Conservation (phyloP, 345 rosid species). For the Bretschneidera sinensis region DNA sequence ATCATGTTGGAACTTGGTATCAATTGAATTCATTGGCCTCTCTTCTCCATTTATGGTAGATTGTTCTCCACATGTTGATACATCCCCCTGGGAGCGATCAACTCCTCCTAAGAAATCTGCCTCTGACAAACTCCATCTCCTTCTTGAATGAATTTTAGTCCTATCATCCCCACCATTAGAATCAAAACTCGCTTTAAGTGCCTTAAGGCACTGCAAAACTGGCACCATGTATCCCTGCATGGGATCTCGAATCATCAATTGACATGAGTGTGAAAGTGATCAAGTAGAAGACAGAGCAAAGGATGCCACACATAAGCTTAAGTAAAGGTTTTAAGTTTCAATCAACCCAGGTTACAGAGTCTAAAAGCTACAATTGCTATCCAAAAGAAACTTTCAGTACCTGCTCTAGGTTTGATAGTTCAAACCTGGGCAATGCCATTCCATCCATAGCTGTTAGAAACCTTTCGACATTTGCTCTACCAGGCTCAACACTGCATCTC, state of each 20-base stretch:
- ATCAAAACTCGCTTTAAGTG: slow-evolving; percentile 48
- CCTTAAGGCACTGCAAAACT: slow-evolving; percentile 64
- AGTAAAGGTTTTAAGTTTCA: not conserved
- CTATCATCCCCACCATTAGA: slow-evolving; percentile 32
- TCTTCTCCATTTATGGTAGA: too few species aligned
- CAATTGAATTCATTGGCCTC: too few species aligned
- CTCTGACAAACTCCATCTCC: slow-evolving; percentile 46
- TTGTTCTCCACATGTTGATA: too few species aligned
- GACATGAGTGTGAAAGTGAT: not conserved
- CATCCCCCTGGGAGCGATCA: not conserved
- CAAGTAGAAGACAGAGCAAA: not conserved
- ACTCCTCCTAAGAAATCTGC: slow-evolving; percentile 20
- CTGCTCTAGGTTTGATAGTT: slow-evolving; percentile 55
- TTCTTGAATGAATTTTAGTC: slow-evolving; percentile 32
- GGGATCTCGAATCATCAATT: slow-evolving; percentile 24
- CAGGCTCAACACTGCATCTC: slow-evolving; percentile 41
- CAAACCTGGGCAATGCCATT: slow-evolving; percentile 66
- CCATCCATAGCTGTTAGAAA: slow-evolving; percentile 67
- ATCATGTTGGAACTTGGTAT: slow-evolving; percentile 3
- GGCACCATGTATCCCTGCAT: slow-evolving; percentile 68
- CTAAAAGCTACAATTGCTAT: not conserved
- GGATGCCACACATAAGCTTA: not conserved
- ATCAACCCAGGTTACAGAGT: not conserved
- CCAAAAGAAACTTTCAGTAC: slow-evolving; percentile 15
- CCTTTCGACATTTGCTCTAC: slow-evolving; percentile 32